A percentile compares a stretch with the other conserved stretches of the same genome.
phyloP scores from a whole-genome alignment of 345 rosid genomes.

The Barbarea vulgaris region DNA sequence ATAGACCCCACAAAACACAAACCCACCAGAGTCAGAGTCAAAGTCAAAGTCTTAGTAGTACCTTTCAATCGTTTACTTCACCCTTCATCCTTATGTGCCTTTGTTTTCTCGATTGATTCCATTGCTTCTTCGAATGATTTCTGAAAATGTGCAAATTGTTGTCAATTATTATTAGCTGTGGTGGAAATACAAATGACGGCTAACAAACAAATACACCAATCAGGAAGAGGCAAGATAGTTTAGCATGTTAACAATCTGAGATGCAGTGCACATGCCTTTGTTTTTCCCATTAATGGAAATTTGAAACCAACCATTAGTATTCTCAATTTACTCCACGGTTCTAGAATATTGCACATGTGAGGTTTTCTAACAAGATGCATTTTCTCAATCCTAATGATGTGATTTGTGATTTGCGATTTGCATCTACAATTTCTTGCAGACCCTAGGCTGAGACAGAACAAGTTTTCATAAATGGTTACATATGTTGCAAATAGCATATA shows the following conservation, averaged over 20 bases:
- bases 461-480: neutral
- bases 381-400: conserved; percentile 2
- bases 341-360: neutral
- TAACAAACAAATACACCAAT: conserved; percentile 8
- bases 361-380: neutral
- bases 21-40: neutral
- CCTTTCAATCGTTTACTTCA: conserved; percentile 31
- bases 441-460: neutral
- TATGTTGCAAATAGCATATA: neutral
- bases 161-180: neutral
- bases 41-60: conserved; percentile 22
- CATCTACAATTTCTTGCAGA: neutral
- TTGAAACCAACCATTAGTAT: neutral
- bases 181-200: neutral
- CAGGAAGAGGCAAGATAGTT: neutral
- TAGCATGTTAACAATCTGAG: neutral
- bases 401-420: neutral
- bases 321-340: neutral
- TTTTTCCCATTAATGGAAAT: neutral
- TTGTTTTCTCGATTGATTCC: conserved; percentile 62
- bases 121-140: conserved; percentile 92
- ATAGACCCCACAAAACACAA: neutral
- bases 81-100: conserved; percentile 49
- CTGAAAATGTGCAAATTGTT: conserved; percentile 38
- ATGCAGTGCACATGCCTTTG: neutral